Evolutionary conservation across 495 filamentous ascomycete species (phyloP), one percentile per base, ranked within the genome.

Genomic region (Talaromyces adpressus): DNA sequence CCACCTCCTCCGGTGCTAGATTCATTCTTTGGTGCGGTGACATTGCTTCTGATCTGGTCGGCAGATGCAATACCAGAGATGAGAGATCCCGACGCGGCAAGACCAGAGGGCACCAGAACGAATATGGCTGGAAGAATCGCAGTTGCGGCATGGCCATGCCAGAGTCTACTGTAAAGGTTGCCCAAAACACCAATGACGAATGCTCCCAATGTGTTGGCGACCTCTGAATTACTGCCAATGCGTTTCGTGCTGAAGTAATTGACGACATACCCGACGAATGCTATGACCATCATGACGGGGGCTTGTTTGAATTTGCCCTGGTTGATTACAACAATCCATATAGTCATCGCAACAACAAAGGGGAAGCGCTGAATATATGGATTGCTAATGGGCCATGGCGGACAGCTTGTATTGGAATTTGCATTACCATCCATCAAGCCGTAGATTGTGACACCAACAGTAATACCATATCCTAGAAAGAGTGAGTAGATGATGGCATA

Each of bases 381-480:
- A 59, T 73, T 76, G 0, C 66, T 67, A 65, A 69, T 60, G 0
- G 62, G 75, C 0, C 69, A 69, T 1, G 66, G 47, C 0, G 69
- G 59, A 73, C 92, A 96, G 16, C 77, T 83, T 0, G 89, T 86
- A 1, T 79, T 81, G 9, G 83, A 88, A 4, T 88, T 89, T 14
- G 92, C 92, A 29, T 89, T 78, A 2, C 69, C 23, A 71, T 94
- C 89, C 67, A 95, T 83, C 29, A 91, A 74, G 23, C 93, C 93
- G 71, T 94, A 96, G 27, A 97, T 80, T 1, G 89, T 89, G 1
- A 91, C 92, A n/a, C 93, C 93, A 51, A 97, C 90, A 3, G 93
- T 96, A 63, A 97, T 93, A 25, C 92, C 93, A 68, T 92, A 97
- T n/a, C 92, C 93, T 11, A 97, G 86, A 75, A 96, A 95, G 2